Conservation (phyloP, 208 protist genomes). For the Trypanosoma platydactyli region DNA sequence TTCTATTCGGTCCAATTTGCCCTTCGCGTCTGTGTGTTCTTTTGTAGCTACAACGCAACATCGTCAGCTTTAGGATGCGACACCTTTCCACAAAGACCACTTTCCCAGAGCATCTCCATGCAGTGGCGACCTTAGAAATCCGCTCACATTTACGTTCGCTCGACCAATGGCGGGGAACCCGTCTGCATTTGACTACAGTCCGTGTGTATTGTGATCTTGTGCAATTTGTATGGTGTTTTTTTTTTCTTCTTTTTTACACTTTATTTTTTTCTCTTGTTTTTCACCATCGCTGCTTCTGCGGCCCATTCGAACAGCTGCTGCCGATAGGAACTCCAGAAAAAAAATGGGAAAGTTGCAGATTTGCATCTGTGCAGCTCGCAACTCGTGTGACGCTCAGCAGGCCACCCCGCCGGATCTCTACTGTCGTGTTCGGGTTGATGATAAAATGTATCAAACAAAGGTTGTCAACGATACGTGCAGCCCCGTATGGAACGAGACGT, state of each 20-base stretch:
- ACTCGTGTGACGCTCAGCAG: constrained; percentile 43
- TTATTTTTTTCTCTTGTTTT: neutral
- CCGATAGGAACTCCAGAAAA: neutral
- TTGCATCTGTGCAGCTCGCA: constrained; percentile 63
- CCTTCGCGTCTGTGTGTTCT: constrained; percentile 14
- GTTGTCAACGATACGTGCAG: constrained; percentile 46
- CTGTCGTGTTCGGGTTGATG: constrained; percentile 42
- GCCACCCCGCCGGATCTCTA: constrained; percentile 66
- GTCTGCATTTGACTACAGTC: neutral
- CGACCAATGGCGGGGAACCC: no score
- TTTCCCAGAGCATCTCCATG: neutral
- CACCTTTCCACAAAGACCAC: neutral
- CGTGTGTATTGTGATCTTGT: neutral
- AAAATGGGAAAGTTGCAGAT: constrained; percentile 77
- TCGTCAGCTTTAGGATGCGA: neutral
- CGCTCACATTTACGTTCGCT: neutral
- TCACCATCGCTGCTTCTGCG: no score
- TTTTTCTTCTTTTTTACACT: constrained; percentile 5
- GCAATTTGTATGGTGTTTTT: constrained; percentile 1
- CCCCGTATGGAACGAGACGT: constrained; percentile 73
- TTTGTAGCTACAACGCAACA: neutral
- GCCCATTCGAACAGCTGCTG: no score
- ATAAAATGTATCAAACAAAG: constrained; percentile 70
- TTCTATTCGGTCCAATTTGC: constrained; percentile 28
- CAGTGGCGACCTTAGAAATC: constrained; percentile 1